Conservation (phyloP, 257 asterid species). For the Solanum piurae region DNA sequence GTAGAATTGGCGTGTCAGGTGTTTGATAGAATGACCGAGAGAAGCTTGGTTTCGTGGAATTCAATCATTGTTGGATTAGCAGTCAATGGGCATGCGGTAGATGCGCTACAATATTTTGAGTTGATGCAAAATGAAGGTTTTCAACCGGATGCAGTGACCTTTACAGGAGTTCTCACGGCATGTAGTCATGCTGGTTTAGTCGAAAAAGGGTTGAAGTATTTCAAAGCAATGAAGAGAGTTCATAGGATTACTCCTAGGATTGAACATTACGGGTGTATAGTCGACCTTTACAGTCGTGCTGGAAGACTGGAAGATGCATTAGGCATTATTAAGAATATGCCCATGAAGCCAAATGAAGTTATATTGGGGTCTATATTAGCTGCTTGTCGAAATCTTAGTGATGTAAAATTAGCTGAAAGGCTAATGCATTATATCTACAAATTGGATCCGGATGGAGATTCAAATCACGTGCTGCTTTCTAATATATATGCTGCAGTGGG, state of each 20-base stretch:
- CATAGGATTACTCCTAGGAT: constrained; percentile 45
- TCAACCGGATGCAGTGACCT: constrained; percentile 62
- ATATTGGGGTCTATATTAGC: constrained; percentile 61
- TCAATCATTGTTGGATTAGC: constrained; percentile 68
- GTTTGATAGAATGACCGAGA: constrained; percentile 35
- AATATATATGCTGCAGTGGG: constrained; percentile 60
- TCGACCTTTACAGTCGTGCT: constrained; percentile 61
- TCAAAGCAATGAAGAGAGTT: constrained; percentile 30
- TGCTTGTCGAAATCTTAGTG: constrained; percentile 42
- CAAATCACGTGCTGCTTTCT: constrained; percentile 47
- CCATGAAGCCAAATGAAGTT: constrained; percentile 60
- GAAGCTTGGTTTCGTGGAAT: constrained; percentile 76
- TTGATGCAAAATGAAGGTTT: constrained; percentile 40
- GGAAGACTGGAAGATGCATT: constrained; percentile 65
- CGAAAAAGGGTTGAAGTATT: constrained; percentile 37
- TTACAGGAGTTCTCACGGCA: constrained; percentile 73
- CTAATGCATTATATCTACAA: constrained; percentile 32
- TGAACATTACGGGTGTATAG: constrained; percentile 75
- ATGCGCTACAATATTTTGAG: constrained; percentile 39
- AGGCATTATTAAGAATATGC: constrained; percentile 39
- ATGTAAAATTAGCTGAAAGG: constrained; percentile 41
- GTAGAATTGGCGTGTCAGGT: constrained; percentile 54
- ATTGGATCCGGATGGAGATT: constrained; percentile 49
- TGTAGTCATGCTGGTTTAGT: constrained; percentile 77
- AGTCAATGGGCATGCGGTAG: constrained; percentile 42